Percentiles rank a stretch among this genome's conserved stretches.
phyloP scores from a whole-genome alignment of 352 stramenopile species.

The Phytophthora kernoviae region DNA sequence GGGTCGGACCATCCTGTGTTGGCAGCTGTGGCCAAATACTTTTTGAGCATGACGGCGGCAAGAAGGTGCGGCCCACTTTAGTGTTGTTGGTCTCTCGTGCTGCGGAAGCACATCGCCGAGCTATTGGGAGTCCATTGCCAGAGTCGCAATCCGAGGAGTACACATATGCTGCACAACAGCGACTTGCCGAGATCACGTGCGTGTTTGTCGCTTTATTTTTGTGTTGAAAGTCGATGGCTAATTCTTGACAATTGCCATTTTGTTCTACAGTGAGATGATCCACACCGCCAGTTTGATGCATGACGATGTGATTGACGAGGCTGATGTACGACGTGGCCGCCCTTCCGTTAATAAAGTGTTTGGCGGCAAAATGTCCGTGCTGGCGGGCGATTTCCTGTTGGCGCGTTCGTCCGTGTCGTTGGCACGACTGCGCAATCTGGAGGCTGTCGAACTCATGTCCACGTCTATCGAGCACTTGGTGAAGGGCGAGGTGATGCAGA shows the following conservation, averaged over 20 bases:
- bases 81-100: conserved; percentile 94
- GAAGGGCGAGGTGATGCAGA: conserved; percentile 99
- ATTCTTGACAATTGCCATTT: background rate
- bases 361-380: conserved; percentile 98
- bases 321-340: conserved; percentile 94
- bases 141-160: conserved; percentile 75
- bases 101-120: conserved; percentile 80
- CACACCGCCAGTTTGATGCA: conserved; percentile 98
- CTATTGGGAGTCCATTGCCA: conserved; percentile 44
- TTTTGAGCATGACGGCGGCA: conserved; percentile 96
- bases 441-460: conserved; percentile 98
- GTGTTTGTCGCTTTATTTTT: conserved; percentile 16
- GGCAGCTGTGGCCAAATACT: conserved; percentile 95
- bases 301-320: conserved; percentile 99
- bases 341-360: conserved; percentile 97
- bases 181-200: conserved; percentile 87
- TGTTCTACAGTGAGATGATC: conserved; percentile 94
- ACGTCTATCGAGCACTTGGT: conserved; percentile 99
- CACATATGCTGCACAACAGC: conserved; percentile 72
- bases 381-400: conserved; percentile 98
- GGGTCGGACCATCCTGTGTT: conserved; percentile 97
- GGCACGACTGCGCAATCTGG: conserved; percentile 93
- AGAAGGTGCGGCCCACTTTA: conserved; percentile 99
- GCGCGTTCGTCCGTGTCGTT: conserved; percentile 96
- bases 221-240: background rate